Evolutionary conservation across 2,329 filamentous ascomycete species (phyloP), one percentile per base, ranked within the genome.

Genomic region (Cladophialophora bantiana): DNA sequence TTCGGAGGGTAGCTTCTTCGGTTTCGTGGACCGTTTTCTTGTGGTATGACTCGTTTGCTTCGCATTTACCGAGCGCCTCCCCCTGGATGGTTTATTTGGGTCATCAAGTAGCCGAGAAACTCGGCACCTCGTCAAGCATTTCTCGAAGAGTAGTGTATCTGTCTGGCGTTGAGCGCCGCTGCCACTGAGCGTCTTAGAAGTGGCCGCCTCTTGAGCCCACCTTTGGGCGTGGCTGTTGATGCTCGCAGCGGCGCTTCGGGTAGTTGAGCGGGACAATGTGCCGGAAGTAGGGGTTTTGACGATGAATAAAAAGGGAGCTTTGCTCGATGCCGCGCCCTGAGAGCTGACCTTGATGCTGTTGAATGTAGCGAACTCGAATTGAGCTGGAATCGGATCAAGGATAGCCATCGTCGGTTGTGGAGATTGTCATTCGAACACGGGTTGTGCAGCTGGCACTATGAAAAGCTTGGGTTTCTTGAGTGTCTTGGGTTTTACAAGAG

Each of bases 181-280:
- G 10, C 34, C 50, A 6, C 50, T 42, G 64, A 40, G 12, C 10
- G 48, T 18, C 38, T 66, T 50, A 26, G 64, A 62, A 5, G 38
- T 12, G 20, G 64, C 60, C 20, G 34, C 48, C 15, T 64, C 65
- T 20, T 67, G 65, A 31, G 60, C 65, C 65, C 65, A 67, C 40
- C 65, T 42, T 42, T 67, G 65, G 52, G 65, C 65, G 31, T 67
- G 65, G 38, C 59, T 63, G 45, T 67, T 67, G 65, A 67, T 67
- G 55, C 65, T 67, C 9, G 65, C 65, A 26, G 65, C 65, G n/a
- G 65, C 65, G 7, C 59, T 63, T 48, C 65, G 65, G 40, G 59
- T 56, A 7, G 65, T 63, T 20, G 65, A 67, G 10, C 65, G 61
- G 34, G 65, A 67, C 42, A 67, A 54, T 20, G 54, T 38, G 35